Evolutionary conservation across 805 yeast genomes (phyloP).

Genomic region (Lipomyces sp.): DNA sequence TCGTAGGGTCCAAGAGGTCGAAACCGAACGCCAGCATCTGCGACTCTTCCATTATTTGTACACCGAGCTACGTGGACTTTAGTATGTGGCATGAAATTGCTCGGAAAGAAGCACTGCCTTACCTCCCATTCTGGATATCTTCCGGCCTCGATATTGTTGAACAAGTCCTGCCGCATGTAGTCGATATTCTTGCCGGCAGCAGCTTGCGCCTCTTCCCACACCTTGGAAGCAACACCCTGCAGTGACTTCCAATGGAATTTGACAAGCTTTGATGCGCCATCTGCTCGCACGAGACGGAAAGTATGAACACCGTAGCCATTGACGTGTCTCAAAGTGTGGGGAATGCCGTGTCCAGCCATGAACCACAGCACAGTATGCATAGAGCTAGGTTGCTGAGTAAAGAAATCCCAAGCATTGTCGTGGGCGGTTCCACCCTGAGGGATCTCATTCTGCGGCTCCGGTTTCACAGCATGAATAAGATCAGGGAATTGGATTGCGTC

Average conservation of each 20-base stretch:
- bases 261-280: conserved; percentile 63
- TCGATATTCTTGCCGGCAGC: conserved; percentile 77
- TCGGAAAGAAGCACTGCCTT: conserved; percentile 42
- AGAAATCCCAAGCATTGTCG: conserved; percentile 83
- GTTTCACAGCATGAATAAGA: conserved; percentile 86
- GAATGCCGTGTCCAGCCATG: conserved; percentile 84
- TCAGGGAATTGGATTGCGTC: conserved; percentile 86
- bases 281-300: conserved; percentile 70
- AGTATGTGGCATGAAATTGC: not conserved
- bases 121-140: conserved; percentile 80
- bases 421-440: conserved; percentile 72
- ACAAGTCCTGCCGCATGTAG: conserved; percentile 78
- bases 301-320: conserved; percentile 86
- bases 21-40: conserved; percentile 76
- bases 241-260: conserved; percentile 75
- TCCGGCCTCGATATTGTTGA: conserved; percentile 76
- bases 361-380: conserved; percentile 73
- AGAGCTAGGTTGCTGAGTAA: conserved; percentile 73
- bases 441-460: conserved; percentile 70
- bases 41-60: conserved; percentile 84
- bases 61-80: conserved; percentile 51
- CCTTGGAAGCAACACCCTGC: conserved; percentile 59
- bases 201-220: conserved; percentile 53
- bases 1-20: conserved; percentile 86
- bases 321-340: conserved; percentile 75